Percentiles rank a stretch among this genome's conserved stretches.
phyloP scores from a whole-genome alignment of 805 yeast genomes.

The Candida maris region DNA sequence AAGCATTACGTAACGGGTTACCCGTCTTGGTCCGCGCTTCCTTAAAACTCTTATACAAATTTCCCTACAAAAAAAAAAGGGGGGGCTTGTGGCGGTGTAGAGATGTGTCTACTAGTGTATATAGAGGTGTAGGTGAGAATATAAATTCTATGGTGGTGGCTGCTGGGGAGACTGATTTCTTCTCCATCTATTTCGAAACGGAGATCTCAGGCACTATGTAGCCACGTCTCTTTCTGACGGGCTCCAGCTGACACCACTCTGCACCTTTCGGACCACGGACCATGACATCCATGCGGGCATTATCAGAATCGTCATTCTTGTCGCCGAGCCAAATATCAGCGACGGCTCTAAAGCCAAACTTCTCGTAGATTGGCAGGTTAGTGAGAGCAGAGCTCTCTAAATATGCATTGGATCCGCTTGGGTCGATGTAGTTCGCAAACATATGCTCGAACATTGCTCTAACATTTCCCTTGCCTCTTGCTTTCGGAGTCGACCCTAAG shows the following conservation, averaged over 20 bases:
- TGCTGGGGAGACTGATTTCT: no score
- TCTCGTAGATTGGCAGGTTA: constrained; percentile 52
- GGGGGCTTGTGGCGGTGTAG: no score
- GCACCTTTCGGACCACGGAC: constrained; percentile 33
- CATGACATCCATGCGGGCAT: constrained; percentile 39
- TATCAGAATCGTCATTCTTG: constrained; percentile 24
- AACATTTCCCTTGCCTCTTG: constrained; percentile 57
- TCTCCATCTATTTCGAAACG: constrained; percentile 7
- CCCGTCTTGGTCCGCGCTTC: no score
- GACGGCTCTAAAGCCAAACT: constrained; percentile 47
- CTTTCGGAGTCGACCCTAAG: constrained; percentile 35
- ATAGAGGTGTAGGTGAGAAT: no score
- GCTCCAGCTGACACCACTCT: constrained; percentile 27
- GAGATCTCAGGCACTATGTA: constrained; percentile 26
- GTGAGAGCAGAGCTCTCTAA: constrained; percentile 45
- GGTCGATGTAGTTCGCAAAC: constrained; percentile 45
- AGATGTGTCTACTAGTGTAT: no score
- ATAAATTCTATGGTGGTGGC: no score
- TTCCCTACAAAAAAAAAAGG: no score
- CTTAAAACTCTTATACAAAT: no score
- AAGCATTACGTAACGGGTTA: no score
- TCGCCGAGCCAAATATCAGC: constrained; percentile 45
- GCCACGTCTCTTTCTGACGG: constrained; percentile 21
- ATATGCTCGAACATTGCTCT: constrained; percentile 46
- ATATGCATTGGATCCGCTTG: constrained; percentile 38